Base-by-base conservation (phyloP, 441 rosid species). In the Theobroma grandiflorum region DNA sequence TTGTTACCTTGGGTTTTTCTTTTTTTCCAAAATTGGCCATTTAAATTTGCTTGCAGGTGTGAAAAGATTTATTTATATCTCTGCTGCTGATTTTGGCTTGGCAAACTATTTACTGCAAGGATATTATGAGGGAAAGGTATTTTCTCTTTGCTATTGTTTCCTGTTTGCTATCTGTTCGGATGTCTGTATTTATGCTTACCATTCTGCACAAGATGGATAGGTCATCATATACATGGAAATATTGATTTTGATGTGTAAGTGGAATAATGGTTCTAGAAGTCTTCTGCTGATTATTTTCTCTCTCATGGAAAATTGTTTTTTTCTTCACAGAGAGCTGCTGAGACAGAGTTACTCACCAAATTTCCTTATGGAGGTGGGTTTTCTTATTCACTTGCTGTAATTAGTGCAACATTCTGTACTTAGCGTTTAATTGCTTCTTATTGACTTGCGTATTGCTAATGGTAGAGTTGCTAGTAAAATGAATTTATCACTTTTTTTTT, bases 71-170 rank as follows among this genome's bases (percentile, higher is more conserved):
- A 90, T 92, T 62, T 95, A 90, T 81, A 92, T 95, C 31, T 97
- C 98, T 66, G 95, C 98, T 79, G 97, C 98, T 78, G 95, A 93
- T 85, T 91, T 91, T 80, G 98, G 95, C 37, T 33, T 89, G 81
- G 95, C 74, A 61, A 96, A 92, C 77, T 92, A 91, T 87, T 50
- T 96, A 50, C 82, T 94, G 83, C 84, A 76, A 71, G 99, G 99
- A 82, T 95, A 93, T 82, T 94, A 90, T 14, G 97, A 94, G 83
- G 99, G 97, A 80, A 96, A 91, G 98, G 98, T 93, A 88, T 53
- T 77, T 76, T 49, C 52, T 64, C 8, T 50, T 76, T 49, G 9
- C 71, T 14, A 14, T 64, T 5, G 43, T 20, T 78, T 75, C 16
- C 49, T 10, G 4, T 55, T 78, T 75, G 8, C 59, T 61, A 38